Evolutionary conservation across 257 asterid genomes (phyloP), one percentile per base, ranked within the genome.

Genomic region (Osmanthus fragrans): DNA sequence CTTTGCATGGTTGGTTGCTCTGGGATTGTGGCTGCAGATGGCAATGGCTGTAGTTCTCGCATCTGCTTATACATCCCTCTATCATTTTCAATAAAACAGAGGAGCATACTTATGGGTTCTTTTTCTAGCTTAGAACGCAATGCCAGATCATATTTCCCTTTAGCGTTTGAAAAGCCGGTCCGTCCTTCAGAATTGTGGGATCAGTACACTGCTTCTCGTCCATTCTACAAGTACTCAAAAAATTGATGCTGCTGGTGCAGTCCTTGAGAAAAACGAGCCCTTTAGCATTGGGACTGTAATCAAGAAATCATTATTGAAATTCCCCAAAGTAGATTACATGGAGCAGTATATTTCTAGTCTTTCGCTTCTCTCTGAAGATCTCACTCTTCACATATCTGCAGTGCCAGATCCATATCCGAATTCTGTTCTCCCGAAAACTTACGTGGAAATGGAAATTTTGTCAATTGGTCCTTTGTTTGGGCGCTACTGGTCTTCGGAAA

Each of bases 1-100:
- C 90, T 94, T 73, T 94, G 98, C 86, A 94, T 94, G 98, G 79
- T 92, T 74, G 97, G 95, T 49, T 94, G 96, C 81, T 77, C 73
- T 4, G 91, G 89, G 34, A 72, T 72, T 72, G 77, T 49, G 39
- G 84, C 80, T 86, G 71, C 73, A 19, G 85, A 83, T 64, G 81
- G 72, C 34, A 54, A 42, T 77, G 80, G 49, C 32, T 93, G 98
- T 77, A 81, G 80, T 78, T 83, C 92, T 70, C 91, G 95, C 32
- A 86, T 93, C 29, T 89, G 95, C 79, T 77, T 93, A 74, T 92
- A 88, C 27, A 84, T 92, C 80, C 92, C 97, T 47, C 87, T 89
- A 60, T 89, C 92, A 7, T 93, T 91, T 85, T 90, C 98, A 47
- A 83, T 93, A 71, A 86, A 78, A 51, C 98, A 90, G 72, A 76